Conservation (phyloP, 2,329 filamentous ascomycete genomes). For the Diaporthe velutina region DNA sequence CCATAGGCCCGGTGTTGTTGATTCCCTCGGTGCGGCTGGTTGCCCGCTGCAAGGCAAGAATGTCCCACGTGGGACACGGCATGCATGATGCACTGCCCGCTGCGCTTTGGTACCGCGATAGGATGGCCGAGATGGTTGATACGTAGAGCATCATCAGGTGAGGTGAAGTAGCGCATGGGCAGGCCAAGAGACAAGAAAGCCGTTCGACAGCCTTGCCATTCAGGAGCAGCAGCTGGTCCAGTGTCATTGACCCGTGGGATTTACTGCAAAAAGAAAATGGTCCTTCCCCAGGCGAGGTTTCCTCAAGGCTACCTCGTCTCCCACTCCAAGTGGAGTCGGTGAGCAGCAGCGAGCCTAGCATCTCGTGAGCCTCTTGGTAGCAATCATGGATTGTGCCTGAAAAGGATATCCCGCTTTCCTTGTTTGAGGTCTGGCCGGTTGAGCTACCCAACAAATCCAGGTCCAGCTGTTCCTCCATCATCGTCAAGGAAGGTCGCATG, state of each 20-base stretch:
- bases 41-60: background rate
- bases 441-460: background rate
- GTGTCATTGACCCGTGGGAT: background rate
- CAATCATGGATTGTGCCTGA: background rate
- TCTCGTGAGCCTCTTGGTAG: background rate
- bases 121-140: background rate
- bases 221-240: background rate
- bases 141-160: background rate
- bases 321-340: background rate
- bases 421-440: background rate
- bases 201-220: background rate
- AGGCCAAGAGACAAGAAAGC: background rate
- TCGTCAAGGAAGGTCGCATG: background rate
- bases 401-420: background rate
- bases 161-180: background rate
- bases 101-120: background rate
- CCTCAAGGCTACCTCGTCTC: background rate
- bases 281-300: background rate
- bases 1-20: background rate
- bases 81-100: background rate
- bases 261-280: background rate
- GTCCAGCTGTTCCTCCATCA: background rate
- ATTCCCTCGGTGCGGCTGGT: background rate
- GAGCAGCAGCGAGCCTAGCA: background rate
- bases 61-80: background rate